These are phyloP conservation scores for Blastocystis sp. DNA, from an alignment of 352 stramenopile species.

Conservation along the genomic window DNA sequence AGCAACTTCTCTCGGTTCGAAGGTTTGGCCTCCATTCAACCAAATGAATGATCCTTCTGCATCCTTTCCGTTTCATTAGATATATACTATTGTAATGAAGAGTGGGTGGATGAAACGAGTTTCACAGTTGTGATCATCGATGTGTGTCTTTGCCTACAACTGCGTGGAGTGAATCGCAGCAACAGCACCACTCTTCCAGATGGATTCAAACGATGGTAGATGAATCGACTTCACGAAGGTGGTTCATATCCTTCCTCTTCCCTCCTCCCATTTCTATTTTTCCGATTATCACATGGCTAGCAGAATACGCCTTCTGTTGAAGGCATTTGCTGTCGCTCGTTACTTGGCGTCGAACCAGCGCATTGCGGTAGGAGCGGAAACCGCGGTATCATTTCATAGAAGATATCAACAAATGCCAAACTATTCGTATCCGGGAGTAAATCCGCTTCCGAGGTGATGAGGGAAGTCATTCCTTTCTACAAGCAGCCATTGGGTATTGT, in stretches of 20 bases:
- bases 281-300: background rate
- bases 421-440: slow-evolving; percentile 37
- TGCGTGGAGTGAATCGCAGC: too few relatives aligned
- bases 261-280: background rate
- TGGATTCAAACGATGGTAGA: background rate
- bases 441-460: slow-evolving; percentile 22
- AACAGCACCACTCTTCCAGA: too few relatives aligned
- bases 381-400: background rate
- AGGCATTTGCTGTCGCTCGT: slow-evolving; percentile 61
- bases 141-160: too few relatives aligned
- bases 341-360: slow-evolving; percentile 40
- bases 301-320: slow-evolving; percentile 36
- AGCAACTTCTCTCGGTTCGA: background rate
- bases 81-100: too few relatives aligned
- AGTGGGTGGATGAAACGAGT: too few relatives aligned
- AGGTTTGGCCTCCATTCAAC: background rate
- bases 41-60: too few relatives aligned
- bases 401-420: slow-evolving; percentile 1
- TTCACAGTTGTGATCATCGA: too few relatives aligned
- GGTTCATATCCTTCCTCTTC: background rate
- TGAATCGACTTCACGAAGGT: background rate
- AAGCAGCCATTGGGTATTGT: slow-evolving; percentile 14
- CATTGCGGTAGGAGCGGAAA: background rate
- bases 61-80: too few relatives aligned
- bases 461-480: slow-evolving; percentile 52